Evolutionary conservation across 768 basidiomycete species (phyloP).

Genomic region (Suillus fuscotomentosus): DNA sequence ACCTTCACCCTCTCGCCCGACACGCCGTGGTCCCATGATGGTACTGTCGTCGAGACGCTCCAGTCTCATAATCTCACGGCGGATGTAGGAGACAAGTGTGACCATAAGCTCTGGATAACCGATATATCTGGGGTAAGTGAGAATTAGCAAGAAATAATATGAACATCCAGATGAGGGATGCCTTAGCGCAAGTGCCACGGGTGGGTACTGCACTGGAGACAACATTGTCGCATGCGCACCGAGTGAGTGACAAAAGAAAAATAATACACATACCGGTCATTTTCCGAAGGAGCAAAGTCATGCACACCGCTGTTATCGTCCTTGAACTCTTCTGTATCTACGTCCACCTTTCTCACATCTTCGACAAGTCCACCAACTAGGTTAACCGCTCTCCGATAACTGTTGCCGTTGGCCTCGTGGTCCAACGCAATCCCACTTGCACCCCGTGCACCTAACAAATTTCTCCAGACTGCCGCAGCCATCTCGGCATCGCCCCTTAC

Average conservation of each 20-base stretch:
- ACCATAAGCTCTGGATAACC: constrained; percentile 76
- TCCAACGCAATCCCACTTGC: constrained; percentile 61
- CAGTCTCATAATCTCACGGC: constrained; percentile 70
- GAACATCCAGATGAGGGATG: not conserved
- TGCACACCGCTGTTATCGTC: constrained; percentile 75
- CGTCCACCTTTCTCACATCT: constrained; percentile 54
- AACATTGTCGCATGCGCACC: not conserved
- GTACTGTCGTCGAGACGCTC: constrained; percentile 50
- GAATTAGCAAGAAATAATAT: not conserved
- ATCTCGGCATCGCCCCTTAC: constrained; percentile 77
- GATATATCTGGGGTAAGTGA: constrained; percentile 55
- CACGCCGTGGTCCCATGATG: constrained; percentile 30
- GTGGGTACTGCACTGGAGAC: not conserved
- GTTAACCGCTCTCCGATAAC: constrained; percentile 65
- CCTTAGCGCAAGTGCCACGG: not conserved
- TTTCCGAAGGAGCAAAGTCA: constrained; percentile 60
- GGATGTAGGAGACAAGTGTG: constrained; percentile 62
- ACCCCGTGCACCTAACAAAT: constrained; percentile 83
- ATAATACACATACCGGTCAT: constrained; percentile 22
- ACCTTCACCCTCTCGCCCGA: constrained; percentile 33
- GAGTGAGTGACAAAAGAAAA: not conserved
- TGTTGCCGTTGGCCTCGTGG: constrained; percentile 8
- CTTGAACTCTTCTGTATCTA: constrained; percentile 54
- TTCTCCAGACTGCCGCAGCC: constrained; percentile 89
- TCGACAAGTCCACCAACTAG: constrained; percentile 67